These are phyloP conservation scores for Vittaforma corneae DNA, from an alignment of 371 early-diverging fungal genomes.

Conservation along the genomic window DNA sequence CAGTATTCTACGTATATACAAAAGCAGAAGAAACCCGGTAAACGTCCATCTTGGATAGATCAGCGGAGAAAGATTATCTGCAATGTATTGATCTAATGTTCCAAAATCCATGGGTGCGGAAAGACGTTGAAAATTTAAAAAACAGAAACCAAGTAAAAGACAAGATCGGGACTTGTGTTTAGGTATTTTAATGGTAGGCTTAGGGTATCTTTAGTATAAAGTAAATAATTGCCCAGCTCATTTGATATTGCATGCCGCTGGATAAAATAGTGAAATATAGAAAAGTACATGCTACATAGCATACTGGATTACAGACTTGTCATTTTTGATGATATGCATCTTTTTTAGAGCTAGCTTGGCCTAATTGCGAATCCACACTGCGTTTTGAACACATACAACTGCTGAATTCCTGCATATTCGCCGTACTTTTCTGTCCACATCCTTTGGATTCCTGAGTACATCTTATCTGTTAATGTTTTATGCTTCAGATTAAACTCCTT, in stretches of 20 bases:
- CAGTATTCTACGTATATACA: constrained; percentile 46
- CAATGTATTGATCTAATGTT: constrained; percentile 46
- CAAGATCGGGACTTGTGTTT: too few relatives aligned
- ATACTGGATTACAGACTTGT: too few relatives aligned
- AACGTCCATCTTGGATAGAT: constrained; percentile 48
- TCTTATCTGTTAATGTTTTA: constrained; percentile 6
- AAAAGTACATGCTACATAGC: too few relatives aligned
- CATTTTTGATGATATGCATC: too few relatives aligned
- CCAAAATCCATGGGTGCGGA: constrained; percentile 8
- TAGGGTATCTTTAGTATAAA: too few relatives aligned
- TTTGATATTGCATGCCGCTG: too few relatives aligned
- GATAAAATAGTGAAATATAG: too few relatives aligned
- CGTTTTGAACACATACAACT: constrained; percentile 47
- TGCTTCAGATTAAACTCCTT: constrained; percentile 17
- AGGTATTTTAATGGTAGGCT: too few relatives aligned
- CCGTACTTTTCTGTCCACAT: constrained; percentile 39
- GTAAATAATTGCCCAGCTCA: too few relatives aligned
- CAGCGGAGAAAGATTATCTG: constrained; percentile 45
- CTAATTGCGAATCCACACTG: too few relatives aligned
- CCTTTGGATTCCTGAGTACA: constrained; percentile 35
- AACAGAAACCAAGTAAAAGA: too few relatives aligned
- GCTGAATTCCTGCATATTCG: constrained; percentile 47
- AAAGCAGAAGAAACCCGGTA: constrained; percentile 18
- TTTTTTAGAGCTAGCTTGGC: too few relatives aligned
- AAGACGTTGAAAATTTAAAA: neutral